Percentiles rank a stretch among this genome's conserved stretches.
These are phyloP conservation scores for Candida ipomoeae DNA, from an alignment of 805 yeast species.

Conservation along the genomic window DNA sequence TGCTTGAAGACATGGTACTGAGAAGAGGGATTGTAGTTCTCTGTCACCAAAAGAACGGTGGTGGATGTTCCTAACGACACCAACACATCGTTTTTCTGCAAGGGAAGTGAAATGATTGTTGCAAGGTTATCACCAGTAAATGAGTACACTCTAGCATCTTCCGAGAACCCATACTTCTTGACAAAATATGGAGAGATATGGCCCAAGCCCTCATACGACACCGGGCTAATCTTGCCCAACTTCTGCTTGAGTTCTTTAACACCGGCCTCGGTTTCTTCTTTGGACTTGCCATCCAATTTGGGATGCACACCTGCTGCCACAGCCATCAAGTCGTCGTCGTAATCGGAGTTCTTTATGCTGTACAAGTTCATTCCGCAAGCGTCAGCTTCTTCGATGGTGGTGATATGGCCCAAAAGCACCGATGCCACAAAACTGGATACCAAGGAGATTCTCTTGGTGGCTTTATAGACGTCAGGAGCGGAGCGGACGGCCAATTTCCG, in stretches of 20 bases:
- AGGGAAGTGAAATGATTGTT: constrained; percentile 77
- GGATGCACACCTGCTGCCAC: constrained; percentile 51
- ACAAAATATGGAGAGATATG: constrained; percentile 56
- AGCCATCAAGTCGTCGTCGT: constrained; percentile 53
- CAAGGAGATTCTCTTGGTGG: constrained; percentile 61
- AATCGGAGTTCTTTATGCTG: constrained; percentile 56
- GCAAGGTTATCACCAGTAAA: constrained; percentile 93
- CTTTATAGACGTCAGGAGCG: constrained; percentile 47
- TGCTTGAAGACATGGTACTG: constrained; percentile 84
- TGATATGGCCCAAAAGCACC: constrained; percentile 59
- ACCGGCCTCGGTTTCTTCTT: constrained; percentile 22
- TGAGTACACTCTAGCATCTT: constrained; percentile 59
- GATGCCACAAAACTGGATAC: constrained; percentile 78
- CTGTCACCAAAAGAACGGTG: constrained; percentile 77
- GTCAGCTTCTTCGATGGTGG: constrained; percentile 74
- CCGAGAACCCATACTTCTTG: constrained; percentile 57
- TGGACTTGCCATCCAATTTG: constrained; percentile 32
- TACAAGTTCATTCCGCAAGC: constrained; percentile 93
- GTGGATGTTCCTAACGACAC: constrained; percentile 91
- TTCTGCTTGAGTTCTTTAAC: constrained; percentile 43
- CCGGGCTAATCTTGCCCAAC: constrained; percentile 51
- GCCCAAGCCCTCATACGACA: constrained; percentile 50
- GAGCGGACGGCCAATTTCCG: constrained; percentile 58
- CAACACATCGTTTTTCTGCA: constrained; percentile 69
- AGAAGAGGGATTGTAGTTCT: constrained; percentile 70